These are phyloP conservation scores for Taxillus chinensis DNA, from an alignment of 164 flowering plant species.

Conservation along the genomic window DNA sequence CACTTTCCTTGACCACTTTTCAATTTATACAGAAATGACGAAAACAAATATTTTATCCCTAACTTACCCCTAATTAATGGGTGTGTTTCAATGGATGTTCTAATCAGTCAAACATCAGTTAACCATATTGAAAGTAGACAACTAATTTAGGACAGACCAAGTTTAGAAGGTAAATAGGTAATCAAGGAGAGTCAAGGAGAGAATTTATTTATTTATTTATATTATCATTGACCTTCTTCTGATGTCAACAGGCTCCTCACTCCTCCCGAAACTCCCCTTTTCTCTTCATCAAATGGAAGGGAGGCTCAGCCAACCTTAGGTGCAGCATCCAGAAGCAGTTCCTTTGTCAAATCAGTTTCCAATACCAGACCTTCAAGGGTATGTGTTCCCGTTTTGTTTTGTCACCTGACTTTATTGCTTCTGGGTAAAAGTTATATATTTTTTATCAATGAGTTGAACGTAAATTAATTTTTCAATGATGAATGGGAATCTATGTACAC, in stretches of 20 bases:
- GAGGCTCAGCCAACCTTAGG: slow-evolving; percentile 34
- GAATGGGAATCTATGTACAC: too few species aligned
- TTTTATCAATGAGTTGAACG: neutral
- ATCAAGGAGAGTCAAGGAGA: too few species aligned
- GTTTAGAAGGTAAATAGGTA: too few species aligned
- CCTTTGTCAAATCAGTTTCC: slow-evolving; percentile 44
- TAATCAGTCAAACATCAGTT: too few species aligned
- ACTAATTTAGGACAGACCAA: too few species aligned
- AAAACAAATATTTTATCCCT: too few species aligned
- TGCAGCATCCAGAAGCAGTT: slow-evolving; percentile 56
- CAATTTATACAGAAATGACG: too few species aligned
- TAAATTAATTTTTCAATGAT: neutral
- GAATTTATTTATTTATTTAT: neutral
- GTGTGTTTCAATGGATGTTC: too few species aligned
- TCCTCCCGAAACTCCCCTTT: slow-evolving; percentile 88
- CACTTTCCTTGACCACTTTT: too few species aligned
- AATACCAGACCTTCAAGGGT: slow-evolving; percentile 80
- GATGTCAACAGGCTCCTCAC: slow-evolving; percentile 74
- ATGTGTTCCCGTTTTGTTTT: slow-evolving; percentile 9
- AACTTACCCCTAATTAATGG: too few species aligned
- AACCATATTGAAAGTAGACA: too few species aligned
- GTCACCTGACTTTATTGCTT: neutral
- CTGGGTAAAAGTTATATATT: slow-evolving; percentile 1
- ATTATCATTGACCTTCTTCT: neutral
- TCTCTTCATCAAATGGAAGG: slow-evolving; percentile 48